A percentile compares a stretch with the other conserved stretches of the same genome.
phyloP scores from a whole-genome alignment of 2,329 filamentous ascomycete species.

The Alternaria sp. region DNA sequence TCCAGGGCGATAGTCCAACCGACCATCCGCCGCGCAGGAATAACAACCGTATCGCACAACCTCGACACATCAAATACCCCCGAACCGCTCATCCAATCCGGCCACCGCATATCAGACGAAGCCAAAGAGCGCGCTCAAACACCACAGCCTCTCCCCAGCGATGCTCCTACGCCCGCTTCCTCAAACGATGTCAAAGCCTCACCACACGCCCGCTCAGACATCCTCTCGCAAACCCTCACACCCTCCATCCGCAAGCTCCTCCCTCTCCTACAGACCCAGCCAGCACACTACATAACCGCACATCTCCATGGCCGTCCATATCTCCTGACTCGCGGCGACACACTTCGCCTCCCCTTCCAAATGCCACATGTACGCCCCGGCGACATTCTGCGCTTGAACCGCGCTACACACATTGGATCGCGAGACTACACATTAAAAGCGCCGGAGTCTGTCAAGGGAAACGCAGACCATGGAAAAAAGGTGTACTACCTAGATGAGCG shows the following conservation, averaged over 20 bases:
- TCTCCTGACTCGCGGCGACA: constrained; percentile 71
- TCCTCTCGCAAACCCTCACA: constrained; percentile 55
- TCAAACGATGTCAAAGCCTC: constrained; percentile 27
- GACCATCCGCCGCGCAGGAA: constrained; percentile 59
- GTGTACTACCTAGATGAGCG: constrained; percentile 77
- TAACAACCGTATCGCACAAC: constrained; percentile 54
- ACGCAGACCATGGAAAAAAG: constrained; percentile 45
- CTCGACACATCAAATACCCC: constrained; percentile 50
- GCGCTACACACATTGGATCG: constrained; percentile 82
- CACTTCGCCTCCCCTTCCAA: constrained; percentile 59
- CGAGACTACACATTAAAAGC: constrained; percentile 88
- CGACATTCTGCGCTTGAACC: constrained; percentile 87
- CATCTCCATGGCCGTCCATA: constrained; percentile 84
- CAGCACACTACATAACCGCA: constrained; percentile 78
- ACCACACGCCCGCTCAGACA: constrained; percentile 35
- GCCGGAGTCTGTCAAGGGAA: constrained; percentile 42
- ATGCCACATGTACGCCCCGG: constrained; percentile 69
- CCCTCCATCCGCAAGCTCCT: constrained; percentile 69
- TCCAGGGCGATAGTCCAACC: constrained; percentile 63
- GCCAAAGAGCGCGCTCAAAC: constrained; percentile 33
- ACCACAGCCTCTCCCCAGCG: constrained; percentile 25
- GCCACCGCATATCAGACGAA: constrained; percentile 46
- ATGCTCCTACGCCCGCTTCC: constrained; percentile 22
- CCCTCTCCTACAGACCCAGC: constrained; percentile 76
- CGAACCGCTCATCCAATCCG: constrained; percentile 59